These are phyloP conservation scores for Boletus vinaceobasis DNA, from an alignment of 768 basidiomycete genomes.

Conservation along the genomic window DNA sequence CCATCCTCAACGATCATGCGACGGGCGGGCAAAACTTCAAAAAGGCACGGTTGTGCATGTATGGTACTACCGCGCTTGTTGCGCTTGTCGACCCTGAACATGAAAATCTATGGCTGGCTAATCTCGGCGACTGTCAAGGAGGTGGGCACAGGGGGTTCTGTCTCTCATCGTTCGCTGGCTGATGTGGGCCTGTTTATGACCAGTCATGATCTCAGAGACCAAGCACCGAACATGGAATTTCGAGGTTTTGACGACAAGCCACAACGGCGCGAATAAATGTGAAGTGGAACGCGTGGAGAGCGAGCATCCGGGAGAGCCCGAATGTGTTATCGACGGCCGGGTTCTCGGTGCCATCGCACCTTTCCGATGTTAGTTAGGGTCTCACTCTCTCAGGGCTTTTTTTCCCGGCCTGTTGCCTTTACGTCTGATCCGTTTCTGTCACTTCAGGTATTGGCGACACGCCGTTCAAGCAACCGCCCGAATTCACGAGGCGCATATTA, in stretches of 20 bases:
- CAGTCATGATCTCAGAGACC: slow-evolving; percentile 52
- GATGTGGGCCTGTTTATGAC: slow-evolving; percentile 11
- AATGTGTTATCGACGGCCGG: slow-evolving; percentile 61
- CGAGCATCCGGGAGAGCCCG: slow-evolving; percentile 69
- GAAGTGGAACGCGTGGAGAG: slow-evolving; percentile 61
- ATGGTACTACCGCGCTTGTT: slow-evolving; percentile 74
- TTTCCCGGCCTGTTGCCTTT: slow-evolving; percentile 3
- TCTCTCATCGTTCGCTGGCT: neutral
- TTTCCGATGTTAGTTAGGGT: slow-evolving; percentile 58
- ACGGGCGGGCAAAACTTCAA: slow-evolving; percentile 57
- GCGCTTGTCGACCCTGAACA: slow-evolving; percentile 68
- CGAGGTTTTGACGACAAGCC: slow-evolving; percentile 58
- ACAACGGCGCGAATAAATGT: slow-evolving; percentile 65
- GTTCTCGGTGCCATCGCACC: slow-evolving; percentile 78
- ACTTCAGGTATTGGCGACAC: slow-evolving; percentile 61
- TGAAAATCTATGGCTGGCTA: slow-evolving; percentile 73
- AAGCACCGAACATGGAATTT: slow-evolving; percentile 53
- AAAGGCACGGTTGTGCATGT: slow-evolving; percentile 70
- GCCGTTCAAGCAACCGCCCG: slow-evolving; percentile 71
- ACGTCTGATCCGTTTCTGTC: slow-evolving; percentile 10
- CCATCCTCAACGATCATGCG: slow-evolving; percentile 62
- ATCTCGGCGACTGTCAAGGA: slow-evolving; percentile 79
- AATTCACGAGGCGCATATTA: slow-evolving; percentile 61
- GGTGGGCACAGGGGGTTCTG: slow-evolving; percentile 39
- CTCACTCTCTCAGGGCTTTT: slow-evolving; percentile 5